Base-by-base conservation (phyloP, 2,329 filamentous ascomycete species). In the Colletotrichum eleusines region DNA sequence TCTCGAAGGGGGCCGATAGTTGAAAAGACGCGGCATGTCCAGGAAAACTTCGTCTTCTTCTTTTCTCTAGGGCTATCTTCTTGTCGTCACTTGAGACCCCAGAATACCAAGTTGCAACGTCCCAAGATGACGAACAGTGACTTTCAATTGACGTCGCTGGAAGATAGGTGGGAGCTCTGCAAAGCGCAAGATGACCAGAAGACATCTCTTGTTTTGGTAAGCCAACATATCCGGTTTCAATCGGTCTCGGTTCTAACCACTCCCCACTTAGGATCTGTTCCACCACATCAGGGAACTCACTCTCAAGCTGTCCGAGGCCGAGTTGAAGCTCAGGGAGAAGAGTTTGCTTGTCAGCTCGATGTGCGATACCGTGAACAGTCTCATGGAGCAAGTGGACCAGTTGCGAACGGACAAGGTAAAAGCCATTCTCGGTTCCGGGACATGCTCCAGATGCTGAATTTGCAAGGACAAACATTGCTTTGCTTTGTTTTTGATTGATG, bases 401-500 rank as follows among this genome's bases (percentile, higher is more conserved):
- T 42, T 70, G n/a, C 16, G 40, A 23, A 38, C 50, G 2, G 55
- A 68, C 12, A 68, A 62, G 23, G 67, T 62, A 14, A 9, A 8
- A 1, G 23, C 0, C 12, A 44, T 28, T 26, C 33, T 5, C 7
- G 20, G 7, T 23, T 23, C 11, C 20, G 2, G 5, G 28, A 5
- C 11, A 16, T 3, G 1, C 23, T 31, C 2, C 23, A 33, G 9
- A 9, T 2, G 40, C 44, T 70, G 3, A 70, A 48, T 3, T 38
- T 11, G 12, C 16, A 40, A 77, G 76, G 72, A 73, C 51, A 72
- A 71, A 18, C 69, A 76, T 23, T 71, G 57, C 68, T 81, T 78
- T 74, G 77, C 77, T 63, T 77, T 76, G 12, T 79, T 81, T 51
- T 66, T 83, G 20, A 76, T 82, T 65, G 81, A 82, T 71, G 81